Evolutionary conservation across 1,284 basidiomycete genomes (phyloP).

Genomic region (Puccinia novopanici): DNA sequence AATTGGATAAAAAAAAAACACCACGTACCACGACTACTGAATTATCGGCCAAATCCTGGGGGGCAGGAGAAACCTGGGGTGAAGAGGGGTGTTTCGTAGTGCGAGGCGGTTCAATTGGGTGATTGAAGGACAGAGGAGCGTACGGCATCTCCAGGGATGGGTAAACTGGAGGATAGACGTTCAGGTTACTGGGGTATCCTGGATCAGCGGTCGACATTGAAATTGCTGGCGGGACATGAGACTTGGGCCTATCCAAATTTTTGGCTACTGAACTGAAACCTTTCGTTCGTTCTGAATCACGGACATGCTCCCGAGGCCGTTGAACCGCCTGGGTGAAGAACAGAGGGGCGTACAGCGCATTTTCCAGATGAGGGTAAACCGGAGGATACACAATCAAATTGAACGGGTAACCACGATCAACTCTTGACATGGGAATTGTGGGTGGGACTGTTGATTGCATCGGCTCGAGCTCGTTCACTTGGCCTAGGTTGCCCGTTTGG

Average conservation of each 20-base stretch:
- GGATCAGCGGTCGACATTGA: not conserved
- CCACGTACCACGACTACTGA: not conserved
- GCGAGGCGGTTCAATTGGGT: not conserved
- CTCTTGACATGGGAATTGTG: not conserved
- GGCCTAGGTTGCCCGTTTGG: not conserved
- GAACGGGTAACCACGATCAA: not conserved
- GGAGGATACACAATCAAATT: conserved; percentile 32
- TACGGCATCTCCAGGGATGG: conserved; percentile 6
- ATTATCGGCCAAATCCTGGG: not conserved
- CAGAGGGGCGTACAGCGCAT: not conserved
- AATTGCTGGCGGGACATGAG: not conserved
- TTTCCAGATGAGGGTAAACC: not conserved
- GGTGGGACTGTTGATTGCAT: not conserved
- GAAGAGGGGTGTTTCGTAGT: not conserved
- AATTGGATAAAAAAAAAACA: not conserved
- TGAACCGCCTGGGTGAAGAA: not conserved
- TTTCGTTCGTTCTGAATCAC: not conserved
- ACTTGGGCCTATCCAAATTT: not conserved
- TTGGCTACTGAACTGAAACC: not conserved
- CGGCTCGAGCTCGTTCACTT: too few relatives aligned
- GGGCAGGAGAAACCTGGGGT: not conserved
- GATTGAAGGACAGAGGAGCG: not conserved
- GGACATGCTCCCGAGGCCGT: too few relatives aligned
- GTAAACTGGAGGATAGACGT: conserved; percentile 31
- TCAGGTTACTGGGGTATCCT: conserved; percentile 19